Base-by-base conservation (phyloP, 257 asterid genomes). In the Ajuga chamaepitys region DNA sequence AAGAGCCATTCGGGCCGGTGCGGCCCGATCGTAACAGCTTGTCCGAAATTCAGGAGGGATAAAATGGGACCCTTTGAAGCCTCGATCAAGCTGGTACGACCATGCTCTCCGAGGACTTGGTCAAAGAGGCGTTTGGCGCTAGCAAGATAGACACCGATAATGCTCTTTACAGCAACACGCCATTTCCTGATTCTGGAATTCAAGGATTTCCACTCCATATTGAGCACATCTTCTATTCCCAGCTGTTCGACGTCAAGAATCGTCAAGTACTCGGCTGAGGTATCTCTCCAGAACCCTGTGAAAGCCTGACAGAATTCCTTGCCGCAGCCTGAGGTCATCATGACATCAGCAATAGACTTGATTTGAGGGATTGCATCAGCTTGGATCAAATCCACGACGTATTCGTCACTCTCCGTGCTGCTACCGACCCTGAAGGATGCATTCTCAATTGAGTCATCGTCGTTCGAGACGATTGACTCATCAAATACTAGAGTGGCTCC, bases 191-290 rank as follows among this genome's bases (percentile, higher is more conserved):
- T 85, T 32, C 70, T 77, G 47, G 72, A 62, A 73, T 74, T 74
- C 72, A 87, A 46, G 73, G 28, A 24, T 17, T 70, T 62, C 95
- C 95, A 87, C 71, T 87, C 90, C 93, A 85, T 77, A 22, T 62
- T 75, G 24, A 74, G 74, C 71, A 87, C 95, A 45, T 85, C 93
- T 48, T 83, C 95, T 12, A 87, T 65, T 77, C 93, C 73, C 59
- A 74, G 45, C n/a, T 54, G 72, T 40, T 79, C 76, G 11, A 87
- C 35, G 10, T 55, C 66, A 38, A 81, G 80, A 68, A 69, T 42
- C 12, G 44, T 64, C 47, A 84, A 21, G 59, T 80, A 74, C 22
- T 87, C 86, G 11, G 76, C 69, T 67, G 82, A 26, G 22, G 77
- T 56, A 48, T 71, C 74, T 40, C 68, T 80, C 93, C 86, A 79